phyloP scores from a whole-genome alignment of 768 basidiomycete species.

The Multifurca ochricompacta region DNA sequence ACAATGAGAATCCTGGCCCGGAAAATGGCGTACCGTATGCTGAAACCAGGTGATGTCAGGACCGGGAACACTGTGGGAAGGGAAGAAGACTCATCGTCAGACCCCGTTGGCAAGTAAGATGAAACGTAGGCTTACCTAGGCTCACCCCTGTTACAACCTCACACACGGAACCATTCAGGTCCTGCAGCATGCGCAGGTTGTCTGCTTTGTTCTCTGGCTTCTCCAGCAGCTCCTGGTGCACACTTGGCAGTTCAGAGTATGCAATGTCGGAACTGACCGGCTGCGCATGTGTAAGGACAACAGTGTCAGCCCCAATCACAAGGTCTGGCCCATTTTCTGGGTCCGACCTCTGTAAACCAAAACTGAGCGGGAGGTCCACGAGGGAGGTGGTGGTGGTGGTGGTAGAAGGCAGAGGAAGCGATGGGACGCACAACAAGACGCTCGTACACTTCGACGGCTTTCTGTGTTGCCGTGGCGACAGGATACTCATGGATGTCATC shows the following conservation, averaged over 20 bases:
- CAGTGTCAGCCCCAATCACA: slow-evolving; percentile 87
- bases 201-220: slow-evolving; percentile 78
- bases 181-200: slow-evolving; percentile 79
- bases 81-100: not conserved
- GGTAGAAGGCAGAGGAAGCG: not conserved
- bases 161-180: slow-evolving; percentile 79
- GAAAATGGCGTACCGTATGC: slow-evolving; percentile 43
- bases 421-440: slow-evolving; percentile 52
- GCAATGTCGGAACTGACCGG: slow-evolving; percentile 50
- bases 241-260: slow-evolving; percentile 44
- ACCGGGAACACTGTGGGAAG: slow-evolving; percentile 56
- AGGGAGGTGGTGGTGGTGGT: not conserved
- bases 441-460: slow-evolving; percentile 84
- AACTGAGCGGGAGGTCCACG: not conserved
- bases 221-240: slow-evolving; percentile 73
- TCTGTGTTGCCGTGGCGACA: slow-evolving; percentile 65
- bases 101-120: not conserved
- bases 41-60: slow-evolving; percentile 68
- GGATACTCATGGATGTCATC: slow-evolving; percentile 68
- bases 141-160: slow-evolving; percentile 91
- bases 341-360: slow-evolving; percentile 34
- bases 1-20: not conserved
- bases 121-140: slow-evolving; percentile 46
- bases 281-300: slow-evolving; percentile 76
- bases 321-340: slow-evolving; percentile 71